Conservation (phyloP, 176 grass and related monocot genomes). For the Tuctoria greenei region DNA sequence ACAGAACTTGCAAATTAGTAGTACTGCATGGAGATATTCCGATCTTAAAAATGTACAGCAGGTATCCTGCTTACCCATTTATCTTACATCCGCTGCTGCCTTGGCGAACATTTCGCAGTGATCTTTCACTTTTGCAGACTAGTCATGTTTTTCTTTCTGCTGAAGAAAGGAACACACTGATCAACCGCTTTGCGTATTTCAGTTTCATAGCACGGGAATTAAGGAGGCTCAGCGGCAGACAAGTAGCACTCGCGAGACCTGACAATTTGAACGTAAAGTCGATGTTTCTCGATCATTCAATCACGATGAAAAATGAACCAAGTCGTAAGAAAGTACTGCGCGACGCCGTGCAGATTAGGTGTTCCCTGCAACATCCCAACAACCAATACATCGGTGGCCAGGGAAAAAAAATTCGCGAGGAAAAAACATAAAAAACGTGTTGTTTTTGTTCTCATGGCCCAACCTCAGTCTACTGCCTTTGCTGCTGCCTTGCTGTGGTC, state of each 20-base stretch:
- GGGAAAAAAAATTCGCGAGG: neutral
- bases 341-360: constrained; percentile 32
- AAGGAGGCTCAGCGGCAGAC: constrained; percentile 19
- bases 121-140: neutral
- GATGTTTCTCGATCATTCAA: constrained; percentile 16
- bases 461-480: neutral
- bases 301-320: neutral
- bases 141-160: neutral
- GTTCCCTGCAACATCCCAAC: constrained; percentile 23
- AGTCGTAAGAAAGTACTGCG: constrained; percentile 14
- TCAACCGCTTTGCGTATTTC: neutral
- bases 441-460: neutral
- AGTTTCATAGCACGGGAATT: constrained; percentile 36
- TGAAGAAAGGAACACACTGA: constrained; percentile 23
- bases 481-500: neutral
- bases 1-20: neutral
- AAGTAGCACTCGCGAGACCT: neutral
- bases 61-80: neutral
- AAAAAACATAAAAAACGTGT: neutral
- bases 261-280: neutral
- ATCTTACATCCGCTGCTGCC: neutral
- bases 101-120: constrained; percentile 1
- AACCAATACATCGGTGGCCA: neutral
- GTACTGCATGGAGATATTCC: neutral
- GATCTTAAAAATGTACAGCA: neutral